These are phyloP conservation scores for Trichophyton mentagrophytes DNA, from an alignment of 2,329 filamentous ascomycete species.

Conservation along the genomic window DNA sequence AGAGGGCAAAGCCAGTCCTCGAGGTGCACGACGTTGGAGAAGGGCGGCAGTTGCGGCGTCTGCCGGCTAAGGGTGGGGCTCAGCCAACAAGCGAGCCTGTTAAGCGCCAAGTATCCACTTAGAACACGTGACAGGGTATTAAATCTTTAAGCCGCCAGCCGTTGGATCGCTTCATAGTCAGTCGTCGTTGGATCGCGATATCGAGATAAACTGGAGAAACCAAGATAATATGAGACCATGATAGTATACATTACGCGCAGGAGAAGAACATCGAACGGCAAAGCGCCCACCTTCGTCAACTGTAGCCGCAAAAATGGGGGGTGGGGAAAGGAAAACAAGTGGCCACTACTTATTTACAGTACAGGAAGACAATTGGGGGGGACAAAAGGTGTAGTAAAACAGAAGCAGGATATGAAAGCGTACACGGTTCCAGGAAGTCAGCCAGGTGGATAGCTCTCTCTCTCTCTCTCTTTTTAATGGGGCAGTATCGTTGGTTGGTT, in stretches of 20 bases:
- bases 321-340: neutral
- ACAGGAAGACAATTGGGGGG: neutral
- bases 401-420: neutral
- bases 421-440: neutral
- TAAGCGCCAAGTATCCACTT: neutral
- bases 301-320: neutral
- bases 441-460: neutral
- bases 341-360: constrained; percentile 1
- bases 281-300: neutral
- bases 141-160: neutral
- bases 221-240: neutral
- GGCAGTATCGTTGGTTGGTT: neutral
- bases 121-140: neutral
- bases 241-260: neutral
- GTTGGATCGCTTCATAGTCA: too few species aligned
- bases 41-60: neutral
- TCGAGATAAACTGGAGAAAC: neutral
- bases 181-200: neutral
- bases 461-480: neutral
- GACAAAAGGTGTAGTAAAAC: neutral
- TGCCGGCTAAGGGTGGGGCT: neutral
- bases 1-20: neutral
- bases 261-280: neutral
- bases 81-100: too few species aligned
- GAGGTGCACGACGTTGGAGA: neutral